Evolutionary conservation across 1,139 yeast species (phyloP), one percentile per base, ranked within the genome.

Genomic region (Candida frijolesensis): DNA sequence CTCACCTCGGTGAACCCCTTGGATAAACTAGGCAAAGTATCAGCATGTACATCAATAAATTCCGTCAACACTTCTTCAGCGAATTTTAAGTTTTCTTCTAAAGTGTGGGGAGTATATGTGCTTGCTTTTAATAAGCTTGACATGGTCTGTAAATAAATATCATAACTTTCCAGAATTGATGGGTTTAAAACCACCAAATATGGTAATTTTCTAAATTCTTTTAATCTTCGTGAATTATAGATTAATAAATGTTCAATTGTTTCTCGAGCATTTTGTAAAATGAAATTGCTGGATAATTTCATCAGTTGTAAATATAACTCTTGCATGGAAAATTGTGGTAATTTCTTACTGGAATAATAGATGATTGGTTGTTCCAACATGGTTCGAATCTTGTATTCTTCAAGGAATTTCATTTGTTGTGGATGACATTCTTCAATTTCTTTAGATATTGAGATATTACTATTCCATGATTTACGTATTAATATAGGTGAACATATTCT

Each of bases 121-220:
- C 70, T 70, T 2, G 74, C 75, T 14, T 79, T 73, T 46, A 85
- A 67, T 55, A 90, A 68, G 4, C 84, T 76, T 41, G 86, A 78
- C 73, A 91, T 79, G 5, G 96, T 86, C 53, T 82, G 76, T 56
- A 89, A 71, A 67, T 92, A 92, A 45, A 85, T 70, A 58, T 83
- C 78, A 71, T 90, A 89, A 18, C 89, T 86, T 59, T 83, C 84
- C n/a, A 95, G 87, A 49, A 92, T 86, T 59, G 89, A 82, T n/a
- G 97, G 97, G 63, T 92, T 92, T 54, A 92, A 70, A 44, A 90
- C 87, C 46, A 87, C 91, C 57, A 92, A 78, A 64, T 90, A 92
- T 0, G 97, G 96, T 48, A 92, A 71, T 45, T 79, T 75, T 54
- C 95, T 77, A 57, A 92, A 82, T 43, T 87, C 87, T 40, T 79